These are phyloP conservation scores for Bryopsis sp. DNA, from an alignment of 139 green algal species.

Conservation along the genomic window DNA sequence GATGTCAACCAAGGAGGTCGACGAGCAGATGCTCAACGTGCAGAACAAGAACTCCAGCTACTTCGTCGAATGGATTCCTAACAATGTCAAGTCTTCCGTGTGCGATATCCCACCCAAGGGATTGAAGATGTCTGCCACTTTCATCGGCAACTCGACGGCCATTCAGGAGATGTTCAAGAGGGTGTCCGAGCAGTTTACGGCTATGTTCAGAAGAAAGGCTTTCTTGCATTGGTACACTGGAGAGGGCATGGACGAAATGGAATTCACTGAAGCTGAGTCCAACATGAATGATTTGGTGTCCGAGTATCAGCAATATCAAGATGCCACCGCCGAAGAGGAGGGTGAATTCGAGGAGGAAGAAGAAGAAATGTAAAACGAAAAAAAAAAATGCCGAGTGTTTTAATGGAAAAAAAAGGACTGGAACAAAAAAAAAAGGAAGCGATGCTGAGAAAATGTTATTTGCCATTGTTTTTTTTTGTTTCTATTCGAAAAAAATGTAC, in stretches of 20 bases:
- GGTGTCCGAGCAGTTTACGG: constrained; percentile 90
- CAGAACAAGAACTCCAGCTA: constrained; percentile 96
- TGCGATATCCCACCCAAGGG: constrained; percentile 94
- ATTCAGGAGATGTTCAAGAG: constrained; percentile 93
- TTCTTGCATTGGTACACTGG: constrained; percentile 97
- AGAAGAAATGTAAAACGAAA: no score
- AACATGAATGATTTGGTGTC: constrained; percentile 88
- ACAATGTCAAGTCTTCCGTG: constrained; percentile 95
- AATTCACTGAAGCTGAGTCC: constrained; percentile 92
- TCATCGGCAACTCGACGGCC: constrained; percentile 93
- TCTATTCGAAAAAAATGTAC: no score
- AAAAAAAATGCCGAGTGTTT: no score
- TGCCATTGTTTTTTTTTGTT: no score
- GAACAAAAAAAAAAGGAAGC: no score
- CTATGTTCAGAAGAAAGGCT: constrained; percentile 95
- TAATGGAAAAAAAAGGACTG: no score
- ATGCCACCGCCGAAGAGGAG: constrained; percentile 46
- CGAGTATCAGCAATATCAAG: constrained; percentile 88
- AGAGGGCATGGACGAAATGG: constrained; percentile 98
- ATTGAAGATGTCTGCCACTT: constrained; percentile 92
- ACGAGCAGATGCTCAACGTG: constrained; percentile 96
- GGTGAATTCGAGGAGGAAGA: constrained; percentile 27
- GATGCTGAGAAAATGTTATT: no score
- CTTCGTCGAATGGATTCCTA: constrained; percentile 99
- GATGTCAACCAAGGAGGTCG: constrained; percentile 84